Percentiles rank a stretch among this genome's conserved stretches.
phyloP scores from a whole-genome alignment of 257 asterid species.

The Coffea eugenioides region DNA sequence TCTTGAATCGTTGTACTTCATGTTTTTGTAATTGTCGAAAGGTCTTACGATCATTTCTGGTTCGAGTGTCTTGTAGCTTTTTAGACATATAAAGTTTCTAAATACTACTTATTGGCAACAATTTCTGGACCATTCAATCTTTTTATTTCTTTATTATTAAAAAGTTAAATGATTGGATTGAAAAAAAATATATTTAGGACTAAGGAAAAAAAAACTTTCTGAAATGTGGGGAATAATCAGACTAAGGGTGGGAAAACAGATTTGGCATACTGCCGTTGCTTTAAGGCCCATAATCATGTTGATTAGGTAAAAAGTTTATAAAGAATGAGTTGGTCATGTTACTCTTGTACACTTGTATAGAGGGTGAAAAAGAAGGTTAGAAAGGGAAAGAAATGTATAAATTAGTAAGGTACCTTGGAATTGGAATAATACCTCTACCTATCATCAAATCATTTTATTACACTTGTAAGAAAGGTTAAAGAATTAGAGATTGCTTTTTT shows the following conservation, averaged over 20 bases:
- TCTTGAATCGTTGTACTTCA: neutral
- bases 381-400: neutral
- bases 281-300: neutral
- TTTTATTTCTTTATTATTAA: neutral
- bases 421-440: neutral
- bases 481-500: no score
- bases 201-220: neutral
- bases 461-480: no score
- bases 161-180: neutral
- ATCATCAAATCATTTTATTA: neutral
- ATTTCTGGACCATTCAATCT: neutral
- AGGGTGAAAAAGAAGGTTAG: neutral
- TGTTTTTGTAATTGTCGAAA: no score
- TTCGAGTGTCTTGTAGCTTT: neutral
- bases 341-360: no score
- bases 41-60: neutral
- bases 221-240: neutral
- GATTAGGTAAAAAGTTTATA: conserved; percentile 3
- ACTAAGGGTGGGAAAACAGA: neutral
- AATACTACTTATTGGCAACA: neutral
- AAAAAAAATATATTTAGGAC: neutral
- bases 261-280: no score
- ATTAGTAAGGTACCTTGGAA: neutral
- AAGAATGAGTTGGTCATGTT: neutral
- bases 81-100: neutral